Evolutionary conservation across 352 stramenopile species (phyloP).

Genomic region (Phytopythium vexans): DNA sequence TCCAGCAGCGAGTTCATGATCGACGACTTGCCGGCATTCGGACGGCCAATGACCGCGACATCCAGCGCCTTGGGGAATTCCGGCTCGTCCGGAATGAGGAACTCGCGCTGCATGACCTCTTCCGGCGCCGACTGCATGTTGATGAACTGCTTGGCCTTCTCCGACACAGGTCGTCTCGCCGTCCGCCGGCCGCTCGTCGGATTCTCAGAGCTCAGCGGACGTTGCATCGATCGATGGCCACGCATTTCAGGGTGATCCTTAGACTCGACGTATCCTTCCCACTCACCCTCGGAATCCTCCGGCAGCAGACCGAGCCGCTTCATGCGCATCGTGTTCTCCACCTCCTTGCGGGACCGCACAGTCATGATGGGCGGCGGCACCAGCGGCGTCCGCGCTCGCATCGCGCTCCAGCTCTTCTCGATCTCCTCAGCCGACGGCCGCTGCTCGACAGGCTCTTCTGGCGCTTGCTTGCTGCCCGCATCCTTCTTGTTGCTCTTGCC

Average conservation of each 20-base stretch:
- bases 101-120: constrained; percentile 65
- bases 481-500: constrained; percentile 1
- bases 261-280: constrained; percentile 8
- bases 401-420: constrained; percentile 40
- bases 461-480: constrained; percentile 3
- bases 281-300: constrained; percentile 38
- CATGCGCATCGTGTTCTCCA: constrained; percentile 65
- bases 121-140: constrained; percentile 58
- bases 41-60: constrained; percentile 77
- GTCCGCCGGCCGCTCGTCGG: constrained; percentile 14
- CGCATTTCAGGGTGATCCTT: constrained; percentile 6
- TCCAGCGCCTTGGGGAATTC: constrained; percentile 62
- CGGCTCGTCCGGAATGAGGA: constrained; percentile 71
- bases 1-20: constrained; percentile 82
- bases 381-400: constrained; percentile 32
- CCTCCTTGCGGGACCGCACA: constrained; percentile 33
- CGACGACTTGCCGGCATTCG: constrained; percentile 87
- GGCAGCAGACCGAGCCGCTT: constrained; percentile 44
- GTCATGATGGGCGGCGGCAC: constrained; percentile 37
- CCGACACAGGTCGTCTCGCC: constrained; percentile 31
- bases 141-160: constrained; percentile 72
- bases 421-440: constrained; percentile 27
- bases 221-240: constrained; percentile 1
- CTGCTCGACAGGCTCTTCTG: background rate
- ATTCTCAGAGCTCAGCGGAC: constrained; percentile 16